Conservation (phyloP, 2,329 filamentous ascomycete genomes). For the Venturia carpophila region DNA sequence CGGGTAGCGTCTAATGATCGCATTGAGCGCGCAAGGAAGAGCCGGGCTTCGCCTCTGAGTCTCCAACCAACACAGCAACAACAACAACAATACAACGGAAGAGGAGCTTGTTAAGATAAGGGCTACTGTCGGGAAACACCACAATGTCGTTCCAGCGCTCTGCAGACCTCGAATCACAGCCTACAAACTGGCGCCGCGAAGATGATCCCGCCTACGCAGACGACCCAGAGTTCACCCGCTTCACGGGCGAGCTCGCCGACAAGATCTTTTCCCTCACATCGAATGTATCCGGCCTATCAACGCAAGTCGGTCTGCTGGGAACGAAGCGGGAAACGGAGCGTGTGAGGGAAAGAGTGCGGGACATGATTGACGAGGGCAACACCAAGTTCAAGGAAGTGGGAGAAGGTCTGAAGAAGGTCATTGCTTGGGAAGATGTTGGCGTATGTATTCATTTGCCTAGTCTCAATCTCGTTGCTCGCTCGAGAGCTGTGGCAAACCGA, state of each 20-base stretch:
- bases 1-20: not conserved
- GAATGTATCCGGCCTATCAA: constrained; percentile 76
- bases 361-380: constrained; percentile 77
- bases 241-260: constrained; percentile 76
- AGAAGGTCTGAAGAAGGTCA: constrained; percentile 87
- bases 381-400: constrained; percentile 84
- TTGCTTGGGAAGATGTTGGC: constrained; percentile 63
- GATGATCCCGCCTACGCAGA: constrained; percentile 74
- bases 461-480: not conserved
- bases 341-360: constrained; percentile 82
- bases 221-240: constrained; percentile 81
- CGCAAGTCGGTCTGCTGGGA: constrained; percentile 77
- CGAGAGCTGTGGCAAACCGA: not conserved
- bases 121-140: not conserved
- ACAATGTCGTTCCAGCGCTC: constrained; percentile 88
- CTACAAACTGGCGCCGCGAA: constrained; percentile 56
- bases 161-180: constrained; percentile 73
- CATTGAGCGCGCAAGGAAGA: too few species aligned
- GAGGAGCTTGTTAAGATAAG: constrained; percentile 16
- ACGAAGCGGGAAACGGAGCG: constrained; percentile 87
- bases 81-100: not conserved
- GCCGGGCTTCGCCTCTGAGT: not conserved
- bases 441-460: constrained; percentile 51
- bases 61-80: not conserved
- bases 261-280: constrained; percentile 83